Conservation (phyloP, 495 filamentous ascomycete species). For the Geoglossum glabrum region DNA sequence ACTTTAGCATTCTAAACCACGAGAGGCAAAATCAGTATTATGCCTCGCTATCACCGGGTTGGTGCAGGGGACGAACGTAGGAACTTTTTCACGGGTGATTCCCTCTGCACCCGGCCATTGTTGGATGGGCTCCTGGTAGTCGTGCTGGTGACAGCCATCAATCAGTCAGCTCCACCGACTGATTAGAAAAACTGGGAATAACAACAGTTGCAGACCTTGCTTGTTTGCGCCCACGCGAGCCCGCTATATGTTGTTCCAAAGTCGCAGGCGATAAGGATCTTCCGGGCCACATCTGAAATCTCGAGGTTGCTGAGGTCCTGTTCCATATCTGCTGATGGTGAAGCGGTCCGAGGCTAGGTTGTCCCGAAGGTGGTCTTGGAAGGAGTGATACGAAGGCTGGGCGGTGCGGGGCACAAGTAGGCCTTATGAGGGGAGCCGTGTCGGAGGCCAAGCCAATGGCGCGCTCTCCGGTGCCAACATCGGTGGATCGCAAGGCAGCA, state of each 20-base stretch:
- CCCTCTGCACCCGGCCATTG: constrained; percentile 16
- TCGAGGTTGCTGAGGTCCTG: background rate
- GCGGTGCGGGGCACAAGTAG: too few relatives aligned
- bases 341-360: too few relatives aligned
- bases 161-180: background rate
- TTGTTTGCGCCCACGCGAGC: constrained; percentile 25
- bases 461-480: too few relatives aligned
- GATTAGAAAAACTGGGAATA: background rate
- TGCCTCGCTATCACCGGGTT: background rate
- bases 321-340: too few relatives aligned
- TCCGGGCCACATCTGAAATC: constrained; percentile 7
- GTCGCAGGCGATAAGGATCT: constrained; percentile 23
- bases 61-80: constrained; percentile 8
- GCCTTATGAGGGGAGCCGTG: too few relatives aligned
- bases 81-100: constrained; percentile 20
- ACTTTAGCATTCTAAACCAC: constrained; percentile 14
- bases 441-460: too few relatives aligned
- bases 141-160: constrained; percentile 11
- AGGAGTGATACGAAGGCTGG: too few relatives aligned
- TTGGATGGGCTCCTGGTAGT: constrained; percentile 10
- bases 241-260: constrained; percentile 31
- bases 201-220: constrained; percentile 9
- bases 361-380: too few relatives aligned
- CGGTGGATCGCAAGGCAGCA: too few relatives aligned
- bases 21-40: background rate